phyloP scores from a whole-genome alignment of 1,284 basidiomycete genomes.

The Prillingera fragicola region DNA sequence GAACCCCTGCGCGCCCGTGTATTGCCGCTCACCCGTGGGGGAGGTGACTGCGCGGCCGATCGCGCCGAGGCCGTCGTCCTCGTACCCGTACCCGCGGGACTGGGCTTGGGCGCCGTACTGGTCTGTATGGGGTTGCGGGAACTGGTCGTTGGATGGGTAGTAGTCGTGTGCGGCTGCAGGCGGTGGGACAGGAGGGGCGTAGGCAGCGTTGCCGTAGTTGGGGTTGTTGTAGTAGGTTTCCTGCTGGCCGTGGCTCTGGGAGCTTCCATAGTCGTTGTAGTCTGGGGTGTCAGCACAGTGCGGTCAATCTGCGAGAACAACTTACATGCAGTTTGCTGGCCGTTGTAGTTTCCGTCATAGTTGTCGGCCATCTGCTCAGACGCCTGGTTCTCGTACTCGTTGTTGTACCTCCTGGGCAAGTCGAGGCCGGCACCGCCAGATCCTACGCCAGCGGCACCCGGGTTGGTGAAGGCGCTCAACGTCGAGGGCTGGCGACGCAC shows the following conservation, averaged over 20 bases:
- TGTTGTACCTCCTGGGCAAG: slow-evolving; percentile 13
- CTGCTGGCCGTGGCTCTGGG: background rate
- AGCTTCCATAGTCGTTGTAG: background rate
- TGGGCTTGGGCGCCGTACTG: background rate
- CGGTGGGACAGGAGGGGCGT: background rate
- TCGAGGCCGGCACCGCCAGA: background rate
- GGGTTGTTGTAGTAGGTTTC: no score
- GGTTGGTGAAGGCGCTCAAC: background rate
- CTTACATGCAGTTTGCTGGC: no score
- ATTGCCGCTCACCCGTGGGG: slow-evolving; percentile 24
- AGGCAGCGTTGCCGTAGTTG: background rate
- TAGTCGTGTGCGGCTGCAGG: background rate
- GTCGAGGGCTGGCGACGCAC: background rate
- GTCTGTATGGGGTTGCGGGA: no score
- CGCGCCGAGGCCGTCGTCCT: slow-evolving; percentile 34
- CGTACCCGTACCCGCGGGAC: background rate
- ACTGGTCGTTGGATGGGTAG: no score
- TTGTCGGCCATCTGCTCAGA: slow-evolving; percentile 6
- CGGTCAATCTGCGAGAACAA: no score
- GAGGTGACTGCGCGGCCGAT: slow-evolving; percentile 33
- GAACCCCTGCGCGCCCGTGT: slow-evolving; percentile 16
- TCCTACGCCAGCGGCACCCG: background rate
- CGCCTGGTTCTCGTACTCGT: slow-evolving; percentile 14
- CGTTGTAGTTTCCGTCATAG: background rate
- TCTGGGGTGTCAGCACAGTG: background rate